Evolutionary conservation across 2,329 filamentous ascomycete species (phyloP).

Genomic region (Ascochyta pisi): DNA sequence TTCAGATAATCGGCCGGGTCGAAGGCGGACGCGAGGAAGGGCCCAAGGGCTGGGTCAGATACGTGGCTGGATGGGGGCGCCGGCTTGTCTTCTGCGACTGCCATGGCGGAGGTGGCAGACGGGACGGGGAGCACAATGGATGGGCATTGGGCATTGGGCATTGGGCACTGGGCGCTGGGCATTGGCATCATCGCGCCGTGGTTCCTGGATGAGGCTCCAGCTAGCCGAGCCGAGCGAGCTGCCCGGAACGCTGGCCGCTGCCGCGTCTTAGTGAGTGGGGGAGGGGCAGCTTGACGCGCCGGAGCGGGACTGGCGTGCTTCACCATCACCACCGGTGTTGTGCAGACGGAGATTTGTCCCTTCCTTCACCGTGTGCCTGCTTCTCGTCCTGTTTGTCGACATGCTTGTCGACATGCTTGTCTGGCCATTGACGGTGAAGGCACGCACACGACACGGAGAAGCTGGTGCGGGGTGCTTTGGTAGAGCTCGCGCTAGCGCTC

Average conservation of each 20-base stretch:
- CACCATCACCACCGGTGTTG: not conserved
- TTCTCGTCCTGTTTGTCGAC: not conserved
- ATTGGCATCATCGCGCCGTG: no score
- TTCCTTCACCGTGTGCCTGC: no score
- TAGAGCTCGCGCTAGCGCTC: constrained; percentile 7
- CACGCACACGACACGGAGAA: not conserved
- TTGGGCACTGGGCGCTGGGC: no score
- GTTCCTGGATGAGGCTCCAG: constrained; percentile 23
- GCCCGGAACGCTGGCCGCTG: constrained; percentile 25
- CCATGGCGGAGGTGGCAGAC: constrained; percentile 26
- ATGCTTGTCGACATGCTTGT: not conserved
- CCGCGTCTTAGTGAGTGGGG: constrained; percentile 22
- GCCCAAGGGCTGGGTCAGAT: constrained; percentile 73
- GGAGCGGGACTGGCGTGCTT: constrained; percentile 11
- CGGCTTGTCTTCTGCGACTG: constrained; percentile 28
- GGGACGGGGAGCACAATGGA: no score
- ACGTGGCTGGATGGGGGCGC: constrained; percentile 60
- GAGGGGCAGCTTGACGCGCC: constrained; percentile 25
- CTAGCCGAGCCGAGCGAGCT: constrained; percentile 19
- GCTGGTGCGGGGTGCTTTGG: constrained; percentile 5
- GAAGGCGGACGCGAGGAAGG: constrained; percentile 79
- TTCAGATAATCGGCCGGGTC: constrained; percentile 89
- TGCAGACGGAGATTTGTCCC: not conserved
- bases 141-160: no score
- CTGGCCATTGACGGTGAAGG: not conserved